Evolutionary conservation across 2,329 filamentous ascomycete species (phyloP).

Genomic region (Metarhizium album): DNA sequence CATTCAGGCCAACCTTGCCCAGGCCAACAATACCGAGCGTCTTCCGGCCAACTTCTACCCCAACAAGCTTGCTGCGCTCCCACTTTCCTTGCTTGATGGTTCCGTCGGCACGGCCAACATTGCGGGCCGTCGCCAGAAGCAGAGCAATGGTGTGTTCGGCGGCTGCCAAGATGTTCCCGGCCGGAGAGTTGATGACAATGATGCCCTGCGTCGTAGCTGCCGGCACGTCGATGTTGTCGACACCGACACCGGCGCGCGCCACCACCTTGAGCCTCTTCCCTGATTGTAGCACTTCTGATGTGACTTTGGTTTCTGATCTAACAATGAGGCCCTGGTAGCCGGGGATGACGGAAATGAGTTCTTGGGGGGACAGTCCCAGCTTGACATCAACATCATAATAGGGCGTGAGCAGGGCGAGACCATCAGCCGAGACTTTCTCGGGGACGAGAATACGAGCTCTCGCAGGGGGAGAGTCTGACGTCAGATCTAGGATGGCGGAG

Average conservation of each 20-base stretch:
- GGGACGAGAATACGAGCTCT: conserved; percentile 54
- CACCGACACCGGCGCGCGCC: conserved; percentile 68
- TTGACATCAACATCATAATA: conserved; percentile 61
- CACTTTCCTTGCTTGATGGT: conserved; percentile 61
- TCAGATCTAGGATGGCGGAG: conserved; percentile 11
- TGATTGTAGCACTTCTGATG: conserved; percentile 51
- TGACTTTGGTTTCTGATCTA: conserved; percentile 74
- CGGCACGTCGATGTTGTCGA: conserved; percentile 71
- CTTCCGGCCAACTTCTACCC: conserved; percentile 69
- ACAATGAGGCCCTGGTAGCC: conserved; percentile 69
- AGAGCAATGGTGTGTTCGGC: conserved; percentile 70
- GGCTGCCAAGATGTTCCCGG: conserved; percentile 70
- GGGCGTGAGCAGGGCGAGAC: conserved; percentile 55
- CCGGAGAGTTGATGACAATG: conserved; percentile 70
- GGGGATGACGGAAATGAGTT: conserved; percentile 57
- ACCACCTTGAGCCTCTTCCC: conserved; percentile 65
- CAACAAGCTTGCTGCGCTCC: conserved; percentile 65
- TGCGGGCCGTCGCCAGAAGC: conserved; percentile 62
- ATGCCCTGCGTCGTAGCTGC: conserved; percentile 63
- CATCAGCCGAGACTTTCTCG: conserved; percentile 72
- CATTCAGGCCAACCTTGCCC: conserved; percentile 74
- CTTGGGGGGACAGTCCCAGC: conserved; percentile 48
- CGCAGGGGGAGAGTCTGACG: conserved; percentile 3
- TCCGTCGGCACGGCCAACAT: conserved; percentile 60
- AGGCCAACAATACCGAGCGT: conserved; percentile 66